Evolutionary conservation across 768 basidiomycete genomes (phyloP), one percentile per base, ranked within the genome.

Genomic region (Mycena venus): DNA sequence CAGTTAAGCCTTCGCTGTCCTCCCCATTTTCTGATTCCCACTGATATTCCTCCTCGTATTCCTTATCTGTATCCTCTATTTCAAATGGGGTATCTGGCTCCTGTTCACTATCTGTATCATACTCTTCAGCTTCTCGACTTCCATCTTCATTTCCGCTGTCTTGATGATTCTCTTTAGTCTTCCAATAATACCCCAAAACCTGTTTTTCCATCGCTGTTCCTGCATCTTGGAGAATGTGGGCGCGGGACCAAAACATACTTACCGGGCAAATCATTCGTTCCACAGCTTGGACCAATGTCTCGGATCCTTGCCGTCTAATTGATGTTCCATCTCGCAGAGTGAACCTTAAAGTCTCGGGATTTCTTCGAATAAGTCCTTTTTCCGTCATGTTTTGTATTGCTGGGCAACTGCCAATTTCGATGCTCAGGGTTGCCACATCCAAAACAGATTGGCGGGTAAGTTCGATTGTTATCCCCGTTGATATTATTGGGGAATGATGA

Each of bases 141-240:
- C n/a, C n/a, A n/a, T n/a, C n/a, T n/a, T n/a, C n/a, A n/a, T n/a
- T n/a, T n/a, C n/a, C n/a, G n/a, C n/a, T n/a, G n/a, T 49, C 25
- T 15, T 49, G 44, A 1, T 9, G 44, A n/a, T n/a, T n/a, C 12
- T 17, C 21, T 19, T 55, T 55, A 7, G 25, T 34, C 0, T 66
- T 55, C 64, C 64, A 66, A 31, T 66, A 66, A 31, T 23, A 66
- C 9, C 64, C 64, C 64, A 66, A 55, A 11, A 66, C 64, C 21
- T 66, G 64, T 40, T 55, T 38, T n/a, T 66, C 64, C 17, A 66
- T 10, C 15, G 3, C 11, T 14, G 51, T 66, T 21, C 64, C 64
- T 2, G 36, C 51, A 21, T 66, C 38, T 19, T 66, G 49, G 0
- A 66, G 19, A 2, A 66, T 40, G 3, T 49, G 49, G 1, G 34